Evolutionary conservation across 1,284 basidiomycete genomes (phyloP).

Genomic region (Moesziomyces sp.): DNA sequence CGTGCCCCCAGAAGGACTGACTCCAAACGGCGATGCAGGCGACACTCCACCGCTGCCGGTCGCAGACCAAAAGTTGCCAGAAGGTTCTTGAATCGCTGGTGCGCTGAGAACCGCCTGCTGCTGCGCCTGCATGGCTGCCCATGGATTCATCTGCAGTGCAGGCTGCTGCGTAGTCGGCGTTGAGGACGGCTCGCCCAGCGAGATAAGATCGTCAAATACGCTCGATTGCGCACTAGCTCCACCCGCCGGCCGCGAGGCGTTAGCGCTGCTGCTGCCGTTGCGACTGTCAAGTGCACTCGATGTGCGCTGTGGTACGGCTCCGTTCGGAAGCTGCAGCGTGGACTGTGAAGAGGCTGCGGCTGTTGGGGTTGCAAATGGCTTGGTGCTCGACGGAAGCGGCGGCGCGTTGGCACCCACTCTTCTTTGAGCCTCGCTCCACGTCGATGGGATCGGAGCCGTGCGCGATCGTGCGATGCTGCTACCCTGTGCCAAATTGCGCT

Average conservation of each 20-base stretch:
- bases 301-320: constrained; percentile 23
- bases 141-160: constrained; percentile 51
- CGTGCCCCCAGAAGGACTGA: constrained; percentile 18
- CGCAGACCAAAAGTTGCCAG: constrained; percentile 40
- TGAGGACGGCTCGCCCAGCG: constrained; percentile 24
- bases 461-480: constrained; percentile 46
- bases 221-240: constrained; percentile 34
- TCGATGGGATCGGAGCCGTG: constrained; percentile 53
- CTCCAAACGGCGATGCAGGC: constrained; percentile 13
- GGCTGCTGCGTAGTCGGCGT: constrained; percentile 31
- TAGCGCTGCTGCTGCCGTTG: constrained; percentile 2
- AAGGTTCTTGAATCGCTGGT: constrained; percentile 36
- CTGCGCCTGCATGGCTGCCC: constrained; percentile 42
- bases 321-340: constrained; percentile 12
- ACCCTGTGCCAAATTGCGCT: constrained; percentile 7
- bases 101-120: constrained; percentile 41
- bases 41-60: constrained; percentile 2
- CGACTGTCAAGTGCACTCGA: constrained; percentile 37
- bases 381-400: constrained; percentile 11
- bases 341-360: constrained; percentile 7
- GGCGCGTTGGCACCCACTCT: constrained; percentile 31
- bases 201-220: constrained; percentile 54
- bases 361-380: constrained; percentile 1
- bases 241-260: constrained; percentile 6
- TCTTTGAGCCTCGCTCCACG: constrained; percentile 51